phyloP scores from a whole-genome alignment of 2,329 filamentous ascomycete genomes.

The Gaeumannomyces tritici region DNA sequence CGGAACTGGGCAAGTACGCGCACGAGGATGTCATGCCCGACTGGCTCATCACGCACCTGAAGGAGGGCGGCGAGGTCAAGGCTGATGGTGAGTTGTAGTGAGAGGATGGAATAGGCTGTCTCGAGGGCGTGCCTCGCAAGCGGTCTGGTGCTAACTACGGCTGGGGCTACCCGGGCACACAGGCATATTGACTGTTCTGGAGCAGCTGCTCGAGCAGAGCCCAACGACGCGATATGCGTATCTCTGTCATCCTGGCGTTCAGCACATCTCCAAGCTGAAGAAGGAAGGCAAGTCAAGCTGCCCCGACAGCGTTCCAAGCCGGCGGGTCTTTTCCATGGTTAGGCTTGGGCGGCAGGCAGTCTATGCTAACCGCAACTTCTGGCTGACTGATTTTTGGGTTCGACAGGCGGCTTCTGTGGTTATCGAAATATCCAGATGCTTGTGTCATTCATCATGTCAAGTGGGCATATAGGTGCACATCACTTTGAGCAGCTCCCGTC shows the following conservation, averaged over 20 bases:
- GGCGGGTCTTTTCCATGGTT: background rate
- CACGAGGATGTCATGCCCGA: conserved; percentile 66
- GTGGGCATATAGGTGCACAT: conserved; percentile 44
- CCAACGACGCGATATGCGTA: conserved; percentile 59
- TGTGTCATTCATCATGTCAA: conserved; percentile 63
- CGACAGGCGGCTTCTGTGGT: conserved; percentile 75
- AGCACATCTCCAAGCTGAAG: conserved; percentile 75
- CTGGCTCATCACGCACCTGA: conserved; percentile 54
- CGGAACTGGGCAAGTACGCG: conserved; percentile 62
- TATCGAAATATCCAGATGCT: conserved; percentile 95
- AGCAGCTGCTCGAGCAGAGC: conserved; percentile 56
- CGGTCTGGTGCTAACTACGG: background rate
- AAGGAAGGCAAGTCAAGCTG: conserved; percentile 49
- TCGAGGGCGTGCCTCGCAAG: no score
- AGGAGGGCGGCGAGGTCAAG: conserved; percentile 45
- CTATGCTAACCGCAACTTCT: background rate
- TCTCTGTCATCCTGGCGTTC: conserved; percentile 65
- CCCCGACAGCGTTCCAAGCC: background rate
- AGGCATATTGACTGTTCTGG: conserved; percentile 53
- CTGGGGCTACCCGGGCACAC: conserved; percentile 10
- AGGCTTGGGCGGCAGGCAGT: background rate
- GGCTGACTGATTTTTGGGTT: background rate
- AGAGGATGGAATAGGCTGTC: no score
- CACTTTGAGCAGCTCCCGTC: conserved; percentile 58
- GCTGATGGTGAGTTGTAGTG: conserved; percentile 32